Conservation (phyloP, 192 early-diverging fungal species). For the Coemansia sp. region DNA sequence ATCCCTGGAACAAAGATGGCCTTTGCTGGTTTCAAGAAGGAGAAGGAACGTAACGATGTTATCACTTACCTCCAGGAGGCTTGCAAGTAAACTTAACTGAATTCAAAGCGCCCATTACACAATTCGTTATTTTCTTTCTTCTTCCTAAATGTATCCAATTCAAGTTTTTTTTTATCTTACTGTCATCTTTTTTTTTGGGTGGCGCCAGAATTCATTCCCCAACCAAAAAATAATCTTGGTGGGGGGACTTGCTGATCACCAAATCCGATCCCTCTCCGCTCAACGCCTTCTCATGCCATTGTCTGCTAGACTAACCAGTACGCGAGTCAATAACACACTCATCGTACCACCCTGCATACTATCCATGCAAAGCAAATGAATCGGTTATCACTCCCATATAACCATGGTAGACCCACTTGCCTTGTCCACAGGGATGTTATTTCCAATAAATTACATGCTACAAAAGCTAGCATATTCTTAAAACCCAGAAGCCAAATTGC, state of each 20-base stretch:
- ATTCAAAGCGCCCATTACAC: constrained; percentile 4
- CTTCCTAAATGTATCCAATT: neutral
- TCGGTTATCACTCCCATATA: too few relatives aligned
- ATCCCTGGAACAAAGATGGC: constrained; percentile 98
- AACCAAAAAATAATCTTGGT: neutral
- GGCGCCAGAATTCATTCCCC: neutral
- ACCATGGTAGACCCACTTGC: too few relatives aligned
- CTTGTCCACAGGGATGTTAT: too few relatives aligned
- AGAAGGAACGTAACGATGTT: constrained; percentile 82
- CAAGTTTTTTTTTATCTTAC: neutral
- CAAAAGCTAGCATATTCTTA: too few relatives aligned
- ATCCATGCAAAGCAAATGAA: too few relatives aligned
- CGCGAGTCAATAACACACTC: too few relatives aligned
- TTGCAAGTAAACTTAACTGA: constrained; percentile 16
- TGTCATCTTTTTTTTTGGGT: neutral
- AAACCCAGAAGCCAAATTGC: too few relatives aligned
- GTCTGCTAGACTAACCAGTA: too few relatives aligned
- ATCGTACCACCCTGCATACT: too few relatives aligned
- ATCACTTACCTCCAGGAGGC: constrained; percentile 91
- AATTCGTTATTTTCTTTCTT: neutral
- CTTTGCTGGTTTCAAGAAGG: constrained; percentile 78
- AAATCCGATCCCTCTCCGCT: neutral
- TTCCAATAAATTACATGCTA: too few relatives aligned
- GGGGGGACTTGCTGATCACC: neutral
- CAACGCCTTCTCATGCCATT: too few relatives aligned